Evolutionary conservation across 306 rosid species (phyloP).

Genomic region (Cicer arietinum): DNA sequence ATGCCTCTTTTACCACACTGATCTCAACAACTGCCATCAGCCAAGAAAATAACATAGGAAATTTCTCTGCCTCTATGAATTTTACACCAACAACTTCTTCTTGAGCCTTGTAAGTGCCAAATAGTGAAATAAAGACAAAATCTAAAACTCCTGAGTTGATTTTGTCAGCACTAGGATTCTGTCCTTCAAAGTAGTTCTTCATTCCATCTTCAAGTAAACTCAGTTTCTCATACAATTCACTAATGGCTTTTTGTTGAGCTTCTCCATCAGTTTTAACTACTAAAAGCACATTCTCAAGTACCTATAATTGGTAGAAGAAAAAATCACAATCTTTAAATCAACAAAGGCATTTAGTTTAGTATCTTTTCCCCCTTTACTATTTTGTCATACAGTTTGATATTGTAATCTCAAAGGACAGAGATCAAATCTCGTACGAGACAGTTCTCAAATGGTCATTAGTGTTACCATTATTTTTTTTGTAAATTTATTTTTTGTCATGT

Average conservation of each 20-base stretch:
- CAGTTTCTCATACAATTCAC: conserved; percentile 34
- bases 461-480: no score
- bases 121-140: not conserved
- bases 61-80: conserved; percentile 37
- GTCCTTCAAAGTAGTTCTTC: conserved; percentile 38
- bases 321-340: not conserved
- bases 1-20: conserved; percentile 1
- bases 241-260: conserved; percentile 32
- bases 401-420: no score
- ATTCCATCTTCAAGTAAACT: conserved; percentile 45
- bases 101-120: conserved; percentile 13
- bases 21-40: conserved; percentile 28
- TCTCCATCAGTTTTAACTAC: conserved; percentile 39
- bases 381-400: no score
- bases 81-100: conserved; percentile 40
- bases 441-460: no score
- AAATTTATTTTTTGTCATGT: no score
- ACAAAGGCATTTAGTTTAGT: not conserved
- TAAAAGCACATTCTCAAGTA: not conserved
- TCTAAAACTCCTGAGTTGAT: conserved; percentile 34
- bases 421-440: no score
- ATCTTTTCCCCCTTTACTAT: no score
- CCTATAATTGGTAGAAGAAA: not conserved
- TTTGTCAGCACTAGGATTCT: conserved; percentile 12
- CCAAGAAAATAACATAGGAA: conserved; percentile 47